Conservation (phyloP, 2,329 filamentous ascomycete genomes). For the Orbilia ellipsospora region DNA sequence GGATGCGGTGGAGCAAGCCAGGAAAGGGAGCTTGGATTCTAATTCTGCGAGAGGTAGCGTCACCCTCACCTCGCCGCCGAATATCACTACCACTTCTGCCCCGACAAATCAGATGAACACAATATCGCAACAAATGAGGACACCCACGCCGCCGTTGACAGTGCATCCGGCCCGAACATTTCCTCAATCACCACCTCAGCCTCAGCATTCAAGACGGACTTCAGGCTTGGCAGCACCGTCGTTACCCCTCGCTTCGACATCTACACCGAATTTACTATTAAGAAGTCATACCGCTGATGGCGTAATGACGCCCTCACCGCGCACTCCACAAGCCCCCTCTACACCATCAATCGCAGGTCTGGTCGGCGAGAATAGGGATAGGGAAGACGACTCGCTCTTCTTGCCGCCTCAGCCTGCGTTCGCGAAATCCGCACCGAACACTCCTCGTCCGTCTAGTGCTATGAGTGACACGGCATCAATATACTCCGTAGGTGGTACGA, state of each 20-base stretch:
- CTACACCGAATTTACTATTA: constrained; percentile 46
- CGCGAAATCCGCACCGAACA: constrained; percentile 57
- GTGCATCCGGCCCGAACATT: constrained; percentile 8
- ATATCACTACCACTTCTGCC: not conserved
- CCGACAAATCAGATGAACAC: too few relatives aligned
- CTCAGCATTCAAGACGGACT: constrained; percentile 21
- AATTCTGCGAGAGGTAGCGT: constrained; percentile 40
- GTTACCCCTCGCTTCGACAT: constrained; percentile 46
- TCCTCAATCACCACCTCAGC: constrained; percentile 2
- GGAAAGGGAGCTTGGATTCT: constrained; percentile 51
- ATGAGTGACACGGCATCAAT: constrained; percentile 82
- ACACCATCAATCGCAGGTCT: constrained; percentile 36
- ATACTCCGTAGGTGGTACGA: constrained; percentile 72
- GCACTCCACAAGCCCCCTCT: not conserved
- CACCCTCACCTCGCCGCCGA: constrained; percentile 16
- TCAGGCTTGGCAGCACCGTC: constrained; percentile 39
- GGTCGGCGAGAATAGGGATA: not conserved
- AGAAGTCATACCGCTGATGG: constrained; percentile 23
- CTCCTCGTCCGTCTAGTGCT: constrained; percentile 69
- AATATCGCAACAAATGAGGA: constrained; percentile 10
- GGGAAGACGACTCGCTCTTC: constrained; percentile 41
- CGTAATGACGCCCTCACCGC: not conserved
- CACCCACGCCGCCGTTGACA: constrained; percentile 30
- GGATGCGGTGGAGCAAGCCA: constrained; percentile 52
- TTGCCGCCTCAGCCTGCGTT: constrained; percentile 43